A percentile compares a stretch with the other conserved stretches of the same genome.
Evolutionary conservation across 208 protist species (phyloP).

Genomic region (Histomonas meleagridis): DNA sequence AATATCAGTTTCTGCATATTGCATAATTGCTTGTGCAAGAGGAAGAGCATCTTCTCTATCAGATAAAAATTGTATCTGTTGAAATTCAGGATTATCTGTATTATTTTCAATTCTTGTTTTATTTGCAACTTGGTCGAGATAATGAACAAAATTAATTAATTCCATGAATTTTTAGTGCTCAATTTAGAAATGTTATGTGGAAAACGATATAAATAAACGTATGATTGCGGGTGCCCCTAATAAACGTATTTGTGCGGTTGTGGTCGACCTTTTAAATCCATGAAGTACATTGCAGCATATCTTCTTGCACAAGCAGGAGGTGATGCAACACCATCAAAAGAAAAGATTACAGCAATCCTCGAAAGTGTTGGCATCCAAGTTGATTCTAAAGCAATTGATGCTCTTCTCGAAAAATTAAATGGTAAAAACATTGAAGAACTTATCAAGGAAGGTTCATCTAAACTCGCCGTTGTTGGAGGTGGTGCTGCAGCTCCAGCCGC

Average conservation of each 20-base stretch:
- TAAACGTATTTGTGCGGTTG: too few relatives aligned
- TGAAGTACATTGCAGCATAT: slow-evolving; percentile 21
- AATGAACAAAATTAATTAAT: too few relatives aligned
- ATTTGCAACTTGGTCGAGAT: background rate
- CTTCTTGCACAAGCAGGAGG: background rate
- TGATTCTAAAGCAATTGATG: background rate
- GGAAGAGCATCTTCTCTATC: background rate
- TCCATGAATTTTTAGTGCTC: too few relatives aligned
- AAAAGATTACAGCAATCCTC: background rate
- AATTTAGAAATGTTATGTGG: too few relatives aligned
- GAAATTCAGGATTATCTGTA: background rate
- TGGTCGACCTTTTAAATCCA: background rate
- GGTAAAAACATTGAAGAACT: background rate
- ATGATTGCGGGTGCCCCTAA: too few relatives aligned
- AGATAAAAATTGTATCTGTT: background rate
- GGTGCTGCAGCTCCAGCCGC: background rate
- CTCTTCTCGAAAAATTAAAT: background rate
- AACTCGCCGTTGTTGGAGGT: background rate
- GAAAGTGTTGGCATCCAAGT: background rate
- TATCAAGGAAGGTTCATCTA: background rate
- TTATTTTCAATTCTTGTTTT: background rate
- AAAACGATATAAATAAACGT: too few relatives aligned
- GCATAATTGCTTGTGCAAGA: background rate
- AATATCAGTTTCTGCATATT: background rate
- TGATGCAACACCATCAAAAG: background rate